Conservation (phyloP, 2,329 filamentous ascomycete species). For the Moelleriella libera region DNA sequence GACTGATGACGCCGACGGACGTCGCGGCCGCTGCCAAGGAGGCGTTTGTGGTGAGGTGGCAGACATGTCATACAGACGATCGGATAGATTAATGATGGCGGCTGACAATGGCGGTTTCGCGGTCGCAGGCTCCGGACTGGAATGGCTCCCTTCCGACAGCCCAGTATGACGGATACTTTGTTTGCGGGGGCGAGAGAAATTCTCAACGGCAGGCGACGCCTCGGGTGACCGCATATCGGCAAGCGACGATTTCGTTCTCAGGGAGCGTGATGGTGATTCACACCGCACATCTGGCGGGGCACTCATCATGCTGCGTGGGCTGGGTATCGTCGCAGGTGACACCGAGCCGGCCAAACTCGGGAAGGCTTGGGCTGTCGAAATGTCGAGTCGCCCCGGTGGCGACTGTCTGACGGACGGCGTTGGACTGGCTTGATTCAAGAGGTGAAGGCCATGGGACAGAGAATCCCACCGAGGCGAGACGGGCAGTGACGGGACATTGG, state of each 20-base stretch:
- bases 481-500: slow-evolving; percentile 16
- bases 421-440: slow-evolving; percentile 7
- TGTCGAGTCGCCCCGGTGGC: slow-evolving; percentile 2
- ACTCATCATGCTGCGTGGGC: slow-evolving; percentile 4
- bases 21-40: slow-evolving; percentile 28
- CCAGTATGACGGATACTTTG: slow-evolving; percentile 32
- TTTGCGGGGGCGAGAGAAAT: slow-evolving; percentile 47
- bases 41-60: slow-evolving; percentile 13
- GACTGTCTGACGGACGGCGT: not conserved
- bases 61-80: slow-evolving; percentile 16
- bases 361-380: not conserved
- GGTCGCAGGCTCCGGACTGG: slow-evolving; percentile 12
- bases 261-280: slow-evolving; percentile 14
- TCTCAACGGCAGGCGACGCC: slow-evolving; percentile 27
- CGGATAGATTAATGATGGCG: slow-evolving; percentile 13
- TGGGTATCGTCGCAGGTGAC: slow-evolving; percentile 5
- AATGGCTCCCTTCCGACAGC: slow-evolving; percentile 1
- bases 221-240: slow-evolving; percentile 20
- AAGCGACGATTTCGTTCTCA: slow-evolving; percentile 17
- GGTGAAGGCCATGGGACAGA: slow-evolving; percentile 13
- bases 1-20: slow-evolving; percentile 32
- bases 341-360: not conserved
- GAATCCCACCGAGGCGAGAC: slow-evolving; percentile 32
- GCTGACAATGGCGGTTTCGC: slow-evolving; percentile 12
- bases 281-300: slow-evolving; percentile 10